Evolutionary conservation across 306 rosid species (phyloP).

Genomic region (Mucuna pruriens): DNA sequence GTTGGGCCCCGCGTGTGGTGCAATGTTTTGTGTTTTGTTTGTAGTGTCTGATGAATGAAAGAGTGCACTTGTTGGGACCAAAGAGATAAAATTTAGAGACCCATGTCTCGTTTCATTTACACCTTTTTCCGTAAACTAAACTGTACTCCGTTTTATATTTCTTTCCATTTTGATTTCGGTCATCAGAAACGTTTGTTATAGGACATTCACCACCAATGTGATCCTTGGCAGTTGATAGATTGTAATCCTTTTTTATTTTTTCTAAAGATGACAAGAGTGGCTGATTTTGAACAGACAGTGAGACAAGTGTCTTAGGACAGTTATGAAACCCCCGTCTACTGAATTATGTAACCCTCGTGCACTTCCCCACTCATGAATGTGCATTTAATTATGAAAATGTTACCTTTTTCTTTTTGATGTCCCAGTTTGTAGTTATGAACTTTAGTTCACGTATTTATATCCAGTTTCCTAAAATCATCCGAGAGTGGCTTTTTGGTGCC

Average conservation of each 20-base stretch:
- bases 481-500: too few species aligned
- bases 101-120: neutral
- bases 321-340: neutral
- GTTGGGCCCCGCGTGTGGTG: neutral
- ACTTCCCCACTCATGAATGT: neutral
- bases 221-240: neutral
- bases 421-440: neutral
- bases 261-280: neutral
- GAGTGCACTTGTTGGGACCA: neutral
- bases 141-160: neutral
- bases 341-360: neutral
- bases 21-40: slow-evolving; percentile 25
- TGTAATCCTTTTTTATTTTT: neutral
- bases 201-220: neutral
- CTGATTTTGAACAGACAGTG: neutral
- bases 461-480: neutral
- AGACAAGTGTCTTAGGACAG: neutral
- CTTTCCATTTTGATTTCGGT: neutral
- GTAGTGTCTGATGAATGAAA: neutral
- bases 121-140: neutral
- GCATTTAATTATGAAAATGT: neutral
- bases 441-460: neutral
- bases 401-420: neutral
- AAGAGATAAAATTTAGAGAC: slow-evolving; percentile 11
- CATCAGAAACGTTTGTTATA: neutral